Conservation (phyloP, 495 filamentous ascomycete species). For the Beverwykella pulmonaria region DNA sequence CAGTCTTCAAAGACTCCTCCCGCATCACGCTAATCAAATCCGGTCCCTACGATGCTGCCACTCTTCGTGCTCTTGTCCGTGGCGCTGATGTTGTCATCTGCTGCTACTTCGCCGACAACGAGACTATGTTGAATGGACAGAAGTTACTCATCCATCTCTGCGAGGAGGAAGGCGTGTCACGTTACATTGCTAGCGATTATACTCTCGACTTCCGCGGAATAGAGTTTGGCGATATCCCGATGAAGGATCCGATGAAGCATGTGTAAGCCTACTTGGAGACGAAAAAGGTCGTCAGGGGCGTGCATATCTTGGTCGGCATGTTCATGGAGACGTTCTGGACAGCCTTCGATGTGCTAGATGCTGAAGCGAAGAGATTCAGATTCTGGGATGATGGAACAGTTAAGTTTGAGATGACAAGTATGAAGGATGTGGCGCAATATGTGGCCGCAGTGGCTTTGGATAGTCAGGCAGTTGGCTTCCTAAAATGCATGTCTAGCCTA, state of each 20-base stretch:
- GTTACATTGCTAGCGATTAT: constrained; percentile 54
- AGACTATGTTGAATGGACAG: constrained; percentile 50
- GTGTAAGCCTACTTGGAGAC: constrained; percentile 50
- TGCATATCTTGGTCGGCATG: too few species aligned
- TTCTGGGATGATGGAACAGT: too few species aligned
- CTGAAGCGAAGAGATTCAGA: too few species aligned
- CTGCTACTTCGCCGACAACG: neutral
- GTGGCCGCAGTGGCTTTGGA: too few species aligned
- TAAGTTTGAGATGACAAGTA: too few species aligned
- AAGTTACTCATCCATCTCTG: constrained; percentile 52
- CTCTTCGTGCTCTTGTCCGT: neutral
- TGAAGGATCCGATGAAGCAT: constrained; percentile 53
- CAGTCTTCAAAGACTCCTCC: neutral
- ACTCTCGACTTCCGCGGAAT: constrained; percentile 50
- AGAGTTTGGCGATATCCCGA: constrained; percentile 44
- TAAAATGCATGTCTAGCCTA: too few species aligned
- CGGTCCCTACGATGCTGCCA: neutral
- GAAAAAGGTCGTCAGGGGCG: constrained; percentile 41
- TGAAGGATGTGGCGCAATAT: too few species aligned
- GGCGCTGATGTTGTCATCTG: neutral
- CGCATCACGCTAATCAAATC: neutral
- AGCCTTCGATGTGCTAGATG: too few species aligned
- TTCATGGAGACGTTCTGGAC: too few species aligned
- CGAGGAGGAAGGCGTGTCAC: constrained; percentile 44
- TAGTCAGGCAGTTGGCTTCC: too few species aligned